Evolutionary conservation across 2,329 filamentous ascomycete genomes (phyloP).

Genomic region (Colletotrichum shisoi): DNA sequence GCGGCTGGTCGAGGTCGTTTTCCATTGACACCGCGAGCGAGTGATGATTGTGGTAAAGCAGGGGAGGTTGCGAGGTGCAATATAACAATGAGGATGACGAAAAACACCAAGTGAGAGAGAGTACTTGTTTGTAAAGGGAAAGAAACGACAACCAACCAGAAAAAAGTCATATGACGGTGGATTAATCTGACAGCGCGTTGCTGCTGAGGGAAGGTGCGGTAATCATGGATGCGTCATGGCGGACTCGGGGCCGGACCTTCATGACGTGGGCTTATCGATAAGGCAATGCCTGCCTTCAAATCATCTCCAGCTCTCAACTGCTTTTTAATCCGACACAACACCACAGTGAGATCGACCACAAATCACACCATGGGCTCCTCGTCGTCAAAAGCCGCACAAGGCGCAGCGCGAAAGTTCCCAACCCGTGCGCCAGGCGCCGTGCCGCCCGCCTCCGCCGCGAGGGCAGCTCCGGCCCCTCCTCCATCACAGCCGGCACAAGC

Average conservation of each 20-base stretch:
- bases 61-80: neutral
- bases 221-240: constrained; percentile 35
- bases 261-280: constrained; percentile 28
- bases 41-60: neutral
- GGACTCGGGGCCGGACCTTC: neutral
- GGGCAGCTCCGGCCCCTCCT: constrained; percentile 39
- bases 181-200: neutral
- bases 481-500: constrained; percentile 36
- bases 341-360: neutral
- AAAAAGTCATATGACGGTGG: neutral
- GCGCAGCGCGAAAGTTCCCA: constrained; percentile 56
- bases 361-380: constrained; percentile 54
- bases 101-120: no score
- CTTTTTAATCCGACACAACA: neutral
- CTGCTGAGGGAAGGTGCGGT: neutral
- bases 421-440: constrained; percentile 48
- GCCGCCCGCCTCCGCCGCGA: constrained; percentile 35
- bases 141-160: neutral
- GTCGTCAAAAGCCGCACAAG: constrained; percentile 56
- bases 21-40: neutral
- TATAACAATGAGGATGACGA: no score
- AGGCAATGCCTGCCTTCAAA: neutral
- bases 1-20: neutral
- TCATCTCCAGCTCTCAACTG: neutral
- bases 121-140: neutral